Evolutionary conservation across 306 rosid species (phyloP), one percentile per base, ranked within the genome.

Genomic region (Cicer arietinum): DNA sequence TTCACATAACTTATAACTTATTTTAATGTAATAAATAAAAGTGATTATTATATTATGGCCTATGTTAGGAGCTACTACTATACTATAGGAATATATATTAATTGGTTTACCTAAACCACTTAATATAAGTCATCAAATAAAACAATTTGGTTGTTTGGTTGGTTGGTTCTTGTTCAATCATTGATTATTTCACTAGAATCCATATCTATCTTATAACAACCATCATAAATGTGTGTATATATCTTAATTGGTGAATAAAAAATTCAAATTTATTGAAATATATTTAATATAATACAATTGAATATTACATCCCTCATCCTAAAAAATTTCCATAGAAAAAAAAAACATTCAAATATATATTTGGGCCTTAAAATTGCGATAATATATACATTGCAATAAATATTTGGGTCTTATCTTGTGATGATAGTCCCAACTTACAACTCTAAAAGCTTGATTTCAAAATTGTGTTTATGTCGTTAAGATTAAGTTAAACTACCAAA

Each of bases 71-170:
- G 17, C 1, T 50, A 47, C 35, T 25, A 25, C 35, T 25, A 25
- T 25, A 25, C 25, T 47, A 11, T 47, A 12, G 13, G 17, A 12
- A 17, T 47, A 47, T 47, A 47, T 12, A 13, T 47, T 11, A 6
- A 47, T 73, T 42, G 44, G 22, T 30, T 78, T 48, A 22, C 39
- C 65, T 71, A 78, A 20, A 41, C 71, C 77, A 78, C 63, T 48
- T 11, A 47, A n/a, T 59, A 45, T 44, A 56, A 13, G 62, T 25
- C 11, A 59, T 68, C 59, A 16, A 53, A 1, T 17, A 40, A 70
- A 50, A 52, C 48, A 71, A 50, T 41, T 14, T 59, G 16, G 16
- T 14, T 50, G 25, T 2, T 22, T 17, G 6, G 60, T 8, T 10
- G 62, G 35, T 62, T 48, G 76, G 50, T 48, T 53, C 30, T 61